Base-by-base conservation (phyloP, 108 stramenopile species). In the Conticribra guillardii region DNA sequence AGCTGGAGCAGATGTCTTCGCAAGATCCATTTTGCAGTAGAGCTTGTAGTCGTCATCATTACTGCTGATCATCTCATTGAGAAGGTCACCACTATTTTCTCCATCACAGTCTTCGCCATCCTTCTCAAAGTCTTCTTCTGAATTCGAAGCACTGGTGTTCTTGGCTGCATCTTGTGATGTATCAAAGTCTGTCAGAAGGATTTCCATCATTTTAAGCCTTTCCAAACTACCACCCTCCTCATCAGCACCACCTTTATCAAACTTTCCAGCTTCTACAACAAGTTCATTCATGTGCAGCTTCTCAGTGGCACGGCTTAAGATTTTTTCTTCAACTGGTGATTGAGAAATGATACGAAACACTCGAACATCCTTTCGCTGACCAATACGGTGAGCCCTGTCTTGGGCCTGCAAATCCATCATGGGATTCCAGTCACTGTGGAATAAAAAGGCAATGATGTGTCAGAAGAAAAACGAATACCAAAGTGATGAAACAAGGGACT, bases 341-440 rank as follows among this genome's bases (percentile, higher is more conserved):
- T 93, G 80, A 31, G 98, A 96, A 11, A 96, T 74, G 21, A 99
- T 61, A 4, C 98, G 94, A 67, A 96, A 97, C 11, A 99, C 97
- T 55, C 93, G 79, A 9, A 98, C 97, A 58, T 88, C 84, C 22
- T 81, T 85, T 14, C 83, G 67, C 69, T 99, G 99, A 4, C 99
- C 99, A 54, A 98, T 97, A 26, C 99, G 92, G 83, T 99, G 98
- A 23, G 96, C 97, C 44, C 99, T 83, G 75, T 97, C 99, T 69
- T 97, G 96, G 4, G 97, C 97, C 79, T 99, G 98, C 41, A 94
- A 67, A 71, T 99, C 98, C 93, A 94, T 95, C 84, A 95, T 94
- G 26, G 99, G 99, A 72, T 99, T 99, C 99, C 99, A 99, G 76
- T 99, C 99, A 54, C 89, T 89, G n/a, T n/a, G n/a, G n/a, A n/a